phyloP scores from a whole-genome alignment of 1,139 yeast genomes.

The Lodderomyces orthopsilosis region DNA sequence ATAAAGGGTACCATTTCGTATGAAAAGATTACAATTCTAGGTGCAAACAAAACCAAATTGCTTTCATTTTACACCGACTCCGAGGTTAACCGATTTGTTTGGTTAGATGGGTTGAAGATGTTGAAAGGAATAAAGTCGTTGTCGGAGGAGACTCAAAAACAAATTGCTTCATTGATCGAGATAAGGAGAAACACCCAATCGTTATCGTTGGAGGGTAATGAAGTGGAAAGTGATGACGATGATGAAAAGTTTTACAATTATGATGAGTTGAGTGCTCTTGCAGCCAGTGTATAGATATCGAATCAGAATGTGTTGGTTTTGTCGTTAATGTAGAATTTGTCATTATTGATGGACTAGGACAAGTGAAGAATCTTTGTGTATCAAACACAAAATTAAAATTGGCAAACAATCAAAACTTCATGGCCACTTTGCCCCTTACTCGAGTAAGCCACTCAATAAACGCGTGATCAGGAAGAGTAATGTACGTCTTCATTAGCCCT shows the following conservation, averaged over 20 bases:
- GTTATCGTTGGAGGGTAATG: constrained; percentile 46
- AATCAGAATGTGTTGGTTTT: too few relatives aligned
- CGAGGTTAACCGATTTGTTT: constrained; percentile 64
- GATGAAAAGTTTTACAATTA: constrained; percentile 43
- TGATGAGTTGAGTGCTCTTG: constrained; percentile 36
- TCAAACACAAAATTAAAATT: too few relatives aligned
- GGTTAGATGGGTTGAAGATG: constrained; percentile 80
- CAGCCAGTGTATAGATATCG: constrained; percentile 8
- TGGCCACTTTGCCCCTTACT: too few relatives aligned
- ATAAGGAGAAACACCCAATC: constrained; percentile 67
- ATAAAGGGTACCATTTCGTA: constrained; percentile 54
- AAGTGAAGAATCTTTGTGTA: too few relatives aligned
- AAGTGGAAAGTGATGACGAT: constrained; percentile 20
- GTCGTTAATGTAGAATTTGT: too few relatives aligned
- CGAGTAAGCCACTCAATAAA: too few relatives aligned
- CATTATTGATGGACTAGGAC: too few relatives aligned
- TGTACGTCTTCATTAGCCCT: too few relatives aligned
- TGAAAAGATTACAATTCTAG: constrained; percentile 51
- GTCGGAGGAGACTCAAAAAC: constrained; percentile 59
- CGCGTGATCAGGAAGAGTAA: too few relatives aligned
- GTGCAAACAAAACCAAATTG: constrained; percentile 37
- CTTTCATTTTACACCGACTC: constrained; percentile 70
- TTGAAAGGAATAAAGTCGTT: constrained; percentile 42
- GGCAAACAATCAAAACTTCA: too few relatives aligned
- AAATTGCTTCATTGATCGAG: constrained; percentile 55